Base-by-base conservation (phyloP, 148 eudicot species). In the Silene latifolia region DNA sequence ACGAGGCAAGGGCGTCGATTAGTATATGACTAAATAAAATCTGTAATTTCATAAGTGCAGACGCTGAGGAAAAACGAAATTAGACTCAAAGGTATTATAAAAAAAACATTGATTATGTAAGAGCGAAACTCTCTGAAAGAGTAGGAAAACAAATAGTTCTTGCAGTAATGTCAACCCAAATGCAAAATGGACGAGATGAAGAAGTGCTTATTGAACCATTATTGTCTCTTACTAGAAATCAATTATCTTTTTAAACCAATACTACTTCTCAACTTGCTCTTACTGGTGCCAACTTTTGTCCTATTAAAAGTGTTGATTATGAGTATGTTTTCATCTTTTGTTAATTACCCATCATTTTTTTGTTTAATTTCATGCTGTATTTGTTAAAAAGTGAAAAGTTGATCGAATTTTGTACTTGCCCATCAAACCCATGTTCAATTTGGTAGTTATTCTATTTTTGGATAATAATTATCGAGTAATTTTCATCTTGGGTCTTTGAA, bases 221-320 rank as follows among this genome's bases (percentile, higher is more conserved):
- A 15, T 42, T 80, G 19, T 47, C n/a, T 5, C 39, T 81, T 69
- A 39, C 81, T 78, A 29, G 61, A 62, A 51, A 59, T 53, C 81
- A 69, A 17, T 73, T 71, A n/a, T 80, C 60, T 69, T 83, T 84
- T 12, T 82, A 78, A 10, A 80, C 82, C 53, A 88, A 87, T 76
- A 69, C 75, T 66, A 88, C 92, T 58, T 92, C 97, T 19, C 97
- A 92, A 54, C 78, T 88, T 44, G 97, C 97, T 24, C 84, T 92
- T 71, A 90, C 89, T 74, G 97, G 97, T 75, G 83, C 89, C 79
- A 87, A 78, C 68, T 39, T 87, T 79, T 87, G 85, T 86, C 97
- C 97, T 35, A 81, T 92, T 78, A 90, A 92, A 73, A 88, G 93
- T 84, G 90, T 92, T 72, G 97, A 92, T 64, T 92, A 88, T 72